Evolutionary conservation across 2,329 filamentous ascomycete species (phyloP), one percentile per base, ranked within the genome.

Genomic region (Paecilomyces fulvus): DNA sequence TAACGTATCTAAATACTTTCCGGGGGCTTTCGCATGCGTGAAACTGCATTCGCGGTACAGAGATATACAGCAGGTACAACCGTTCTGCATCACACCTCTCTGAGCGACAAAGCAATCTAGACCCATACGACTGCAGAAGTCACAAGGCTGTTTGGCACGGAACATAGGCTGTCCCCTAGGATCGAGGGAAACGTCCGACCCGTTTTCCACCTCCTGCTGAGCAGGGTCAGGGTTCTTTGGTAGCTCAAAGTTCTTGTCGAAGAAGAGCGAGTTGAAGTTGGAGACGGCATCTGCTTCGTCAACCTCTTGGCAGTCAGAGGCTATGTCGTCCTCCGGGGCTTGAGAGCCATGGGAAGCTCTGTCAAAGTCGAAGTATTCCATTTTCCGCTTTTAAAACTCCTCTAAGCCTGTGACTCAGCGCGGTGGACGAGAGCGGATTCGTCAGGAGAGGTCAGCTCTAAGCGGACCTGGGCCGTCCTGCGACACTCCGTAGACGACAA

Each of bases 281-380:
- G 66, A 71, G 20, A 61, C 64, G 30, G 69, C 67, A 55, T 76
- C 74, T 9, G 63, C 59, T 52, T 76, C 72, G 50, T 72, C 71
- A 21, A 72, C 59, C 52, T 75, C 72, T 52, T 69, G 65, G 31
- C 64, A 64, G 59, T 73, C 62, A 6, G 72, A 77, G 54, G 69
- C 71, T 54, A 70, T 63, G 59, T 76, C 74, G 55, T 75, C 71
- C 23, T 73, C 70, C 51, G 65, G 68, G 28, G 61, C 61, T 30
- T 70, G 65, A 28, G 71, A 70, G 54, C 66, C 68, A 54, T 68
- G 69, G 20, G 75, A 74, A 31, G 75, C 75, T 56, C 74, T 71
- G 58, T 77, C 74, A 58, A 78, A 77, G 58, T 78, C 70, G 60
- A 78, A 78, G 64, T 76, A 78, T 62, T 77, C 75, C 75, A 78